Conservation (phyloP, 768 basidiomycete species). For the Termitomyces bulborhizus region DNA sequence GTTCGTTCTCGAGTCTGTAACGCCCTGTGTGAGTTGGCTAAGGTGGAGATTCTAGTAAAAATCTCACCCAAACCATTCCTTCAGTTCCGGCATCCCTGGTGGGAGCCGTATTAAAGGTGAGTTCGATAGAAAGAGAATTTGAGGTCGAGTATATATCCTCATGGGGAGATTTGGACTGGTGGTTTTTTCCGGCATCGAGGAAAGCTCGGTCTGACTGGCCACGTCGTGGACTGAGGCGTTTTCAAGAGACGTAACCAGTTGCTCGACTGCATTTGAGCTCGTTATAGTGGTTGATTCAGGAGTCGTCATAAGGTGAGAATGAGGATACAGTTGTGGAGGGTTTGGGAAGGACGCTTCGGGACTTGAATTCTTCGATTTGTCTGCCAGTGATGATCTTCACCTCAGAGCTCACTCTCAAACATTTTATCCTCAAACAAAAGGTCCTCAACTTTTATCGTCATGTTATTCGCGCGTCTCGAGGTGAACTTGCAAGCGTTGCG, state of each 20-base stretch:
- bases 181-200: slow-evolving; percentile 21
- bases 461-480: slow-evolving; percentile 62
- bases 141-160: slow-evolving; percentile 62
- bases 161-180: slow-evolving; percentile 35
- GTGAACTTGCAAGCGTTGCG: slow-evolving; percentile 28
- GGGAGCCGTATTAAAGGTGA: slow-evolving; percentile 76
- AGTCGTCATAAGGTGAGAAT: slow-evolving; percentile 13
- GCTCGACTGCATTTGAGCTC: slow-evolving; percentile 15
- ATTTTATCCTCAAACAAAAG: slow-evolving; percentile 66
- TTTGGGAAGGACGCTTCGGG: slow-evolving; percentile 24
- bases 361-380: slow-evolving; percentile 27
- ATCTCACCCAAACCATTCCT: slow-evolving; percentile 85
- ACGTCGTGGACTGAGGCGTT: slow-evolving; percentile 20
- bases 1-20: slow-evolving; percentile 54
- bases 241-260: slow-evolving; percentile 24
- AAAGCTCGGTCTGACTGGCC: slow-evolving; percentile 15
- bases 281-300: slow-evolving; percentile 4
- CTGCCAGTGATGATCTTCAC: slow-evolving; percentile 13
- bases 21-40: slow-evolving; percentile 14
- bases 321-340: slow-evolving; percentile 4
- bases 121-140: slow-evolving; percentile 60
- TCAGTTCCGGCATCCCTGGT: slow-evolving; percentile 71
- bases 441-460: slow-evolving; percentile 59
- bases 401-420: slow-evolving; percentile 48
- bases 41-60: slow-evolving; percentile 8